phyloP scores from a whole-genome alignment of 208 protist genomes.

The Leishmania major region DNA sequence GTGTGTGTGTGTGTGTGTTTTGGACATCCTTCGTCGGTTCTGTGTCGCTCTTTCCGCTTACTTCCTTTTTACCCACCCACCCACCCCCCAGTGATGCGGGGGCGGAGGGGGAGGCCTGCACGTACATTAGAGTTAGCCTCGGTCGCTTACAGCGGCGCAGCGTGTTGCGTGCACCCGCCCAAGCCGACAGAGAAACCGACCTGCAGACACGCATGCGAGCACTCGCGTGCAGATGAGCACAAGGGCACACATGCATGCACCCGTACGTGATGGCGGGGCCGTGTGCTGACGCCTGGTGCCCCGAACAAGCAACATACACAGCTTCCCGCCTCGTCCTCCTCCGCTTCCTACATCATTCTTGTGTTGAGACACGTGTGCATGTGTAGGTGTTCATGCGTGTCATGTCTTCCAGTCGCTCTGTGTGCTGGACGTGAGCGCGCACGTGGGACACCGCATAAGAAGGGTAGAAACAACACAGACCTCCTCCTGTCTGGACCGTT shows the following conservation, averaged over 20 bases:
- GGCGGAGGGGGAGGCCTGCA: background rate
- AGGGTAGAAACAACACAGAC: background rate
- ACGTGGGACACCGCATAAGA: background rate
- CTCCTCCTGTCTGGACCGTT: background rate
- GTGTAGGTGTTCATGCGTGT: background rate
- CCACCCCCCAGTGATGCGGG: background rate
- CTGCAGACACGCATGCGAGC: background rate
- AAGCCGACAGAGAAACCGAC: background rate
- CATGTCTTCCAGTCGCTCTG: background rate
- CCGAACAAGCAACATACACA: background rate
- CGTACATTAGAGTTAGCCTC: background rate
- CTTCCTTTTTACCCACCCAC: background rate
- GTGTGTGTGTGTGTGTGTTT: too few species aligned
- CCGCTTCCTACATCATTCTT: background rate
- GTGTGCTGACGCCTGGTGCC: background rate
- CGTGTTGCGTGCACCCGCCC: background rate
- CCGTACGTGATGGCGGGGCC: background rate
- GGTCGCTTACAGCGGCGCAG: background rate
- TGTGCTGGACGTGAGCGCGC: too few species aligned
- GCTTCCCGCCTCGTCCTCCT: background rate
- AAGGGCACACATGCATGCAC: background rate
- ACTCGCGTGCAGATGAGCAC: background rate
- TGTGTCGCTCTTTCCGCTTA: background rate
- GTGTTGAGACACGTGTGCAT: background rate
- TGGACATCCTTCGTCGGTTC: background rate